Percentiles rank a stretch among this genome's conserved stretches.
Evolutionary conservation across 1,284 basidiomycete species (phyloP).

Genomic region (Tilletia caries): DNA sequence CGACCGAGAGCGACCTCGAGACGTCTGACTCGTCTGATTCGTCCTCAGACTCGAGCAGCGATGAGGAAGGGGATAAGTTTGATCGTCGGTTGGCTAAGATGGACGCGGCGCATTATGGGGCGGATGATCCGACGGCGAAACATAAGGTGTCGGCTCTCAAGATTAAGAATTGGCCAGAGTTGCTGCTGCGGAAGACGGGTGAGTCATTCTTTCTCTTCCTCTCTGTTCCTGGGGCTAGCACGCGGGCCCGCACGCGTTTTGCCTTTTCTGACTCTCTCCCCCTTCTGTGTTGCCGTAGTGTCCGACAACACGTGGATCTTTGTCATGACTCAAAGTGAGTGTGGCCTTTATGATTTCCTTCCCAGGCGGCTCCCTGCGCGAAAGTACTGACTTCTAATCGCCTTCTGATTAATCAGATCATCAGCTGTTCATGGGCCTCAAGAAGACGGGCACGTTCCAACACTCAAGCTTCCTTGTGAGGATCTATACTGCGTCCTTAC

Average conservation of each 20-base stretch:
- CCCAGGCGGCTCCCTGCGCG: not conserved
- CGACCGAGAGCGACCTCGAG: constrained; percentile 6
- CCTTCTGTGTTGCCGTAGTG: constrained; percentile 14
- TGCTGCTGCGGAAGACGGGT: constrained; percentile 37
- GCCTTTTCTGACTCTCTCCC: constrained; percentile 7
- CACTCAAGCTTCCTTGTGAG: constrained; percentile 37
- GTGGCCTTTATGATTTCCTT: not conserved
- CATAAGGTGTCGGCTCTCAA: constrained; percentile 26
- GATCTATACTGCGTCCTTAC: not conserved
- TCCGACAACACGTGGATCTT: constrained; percentile 38
- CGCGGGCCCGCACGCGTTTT: not conserved
- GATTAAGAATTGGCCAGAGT: constrained; percentile 35
- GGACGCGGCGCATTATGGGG: constrained; percentile 27
- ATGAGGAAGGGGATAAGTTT: constrained; percentile 20
- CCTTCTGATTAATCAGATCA: constrained; percentile 15
- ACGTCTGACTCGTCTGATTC: constrained; percentile 24
- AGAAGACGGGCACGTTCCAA: constrained; percentile 46
- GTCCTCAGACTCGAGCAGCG: constrained; percentile 7
- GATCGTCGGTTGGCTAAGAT: constrained; percentile 6
- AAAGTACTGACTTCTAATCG: not conserved
- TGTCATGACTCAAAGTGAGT: constrained; percentile 32
- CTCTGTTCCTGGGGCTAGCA: not conserved
- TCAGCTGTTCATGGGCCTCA: constrained; percentile 43
- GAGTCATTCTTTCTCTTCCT: constrained; percentile 11
- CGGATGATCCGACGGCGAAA: constrained; percentile 26